Evolutionary conservation across 2,329 filamentous ascomycete genomes (phyloP).

Genomic region (Penicillium brasilianum): DNA sequence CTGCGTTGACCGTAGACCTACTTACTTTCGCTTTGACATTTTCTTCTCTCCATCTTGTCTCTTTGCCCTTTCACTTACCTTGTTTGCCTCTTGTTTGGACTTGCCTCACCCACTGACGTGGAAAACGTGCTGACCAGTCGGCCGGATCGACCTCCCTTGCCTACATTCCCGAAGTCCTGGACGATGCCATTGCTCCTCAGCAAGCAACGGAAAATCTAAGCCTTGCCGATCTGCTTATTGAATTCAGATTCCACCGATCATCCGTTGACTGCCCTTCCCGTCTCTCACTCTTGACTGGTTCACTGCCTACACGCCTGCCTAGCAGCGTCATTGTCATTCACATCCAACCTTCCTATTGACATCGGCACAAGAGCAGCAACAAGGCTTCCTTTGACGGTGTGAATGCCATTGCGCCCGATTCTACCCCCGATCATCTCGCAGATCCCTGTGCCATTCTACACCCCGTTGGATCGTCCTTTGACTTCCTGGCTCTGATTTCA

Average conservation of each 20-base stretch:
- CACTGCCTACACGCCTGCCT: not conserved
- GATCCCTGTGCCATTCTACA: not conserved
- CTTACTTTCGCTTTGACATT: conserved; percentile 4
- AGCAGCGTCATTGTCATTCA: conserved; percentile 5
- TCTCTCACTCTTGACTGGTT: conserved; percentile 4
- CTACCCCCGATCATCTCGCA: not conserved
- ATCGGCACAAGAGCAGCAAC: not conserved
- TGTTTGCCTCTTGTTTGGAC: not conserved
- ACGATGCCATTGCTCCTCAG: conserved; percentile 20
- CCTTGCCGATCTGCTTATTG: conserved; percentile 8
- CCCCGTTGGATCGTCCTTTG: not conserved
- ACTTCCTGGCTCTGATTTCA: conserved; percentile 9
- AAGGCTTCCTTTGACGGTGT: not conserved
- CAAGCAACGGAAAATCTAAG: conserved; percentile 16
- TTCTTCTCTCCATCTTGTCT: not conserved
- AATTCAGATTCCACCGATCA: conserved; percentile 11
- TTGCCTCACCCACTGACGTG: conserved; percentile 1
- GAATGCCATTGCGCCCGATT: conserved; percentile 1
- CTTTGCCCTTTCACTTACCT: not conserved
- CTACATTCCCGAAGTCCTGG: conserved; percentile 24
- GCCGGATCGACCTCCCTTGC: conserved; percentile 18
- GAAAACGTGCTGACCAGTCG: conserved; percentile 8
- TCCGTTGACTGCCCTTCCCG: conserved; percentile 12
- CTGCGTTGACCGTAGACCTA: conserved; percentile 1
- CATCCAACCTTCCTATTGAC: not conserved